Conservation (phyloP, 1,139 yeast genomes). For the Magnusiomyces magnusii region DNA sequence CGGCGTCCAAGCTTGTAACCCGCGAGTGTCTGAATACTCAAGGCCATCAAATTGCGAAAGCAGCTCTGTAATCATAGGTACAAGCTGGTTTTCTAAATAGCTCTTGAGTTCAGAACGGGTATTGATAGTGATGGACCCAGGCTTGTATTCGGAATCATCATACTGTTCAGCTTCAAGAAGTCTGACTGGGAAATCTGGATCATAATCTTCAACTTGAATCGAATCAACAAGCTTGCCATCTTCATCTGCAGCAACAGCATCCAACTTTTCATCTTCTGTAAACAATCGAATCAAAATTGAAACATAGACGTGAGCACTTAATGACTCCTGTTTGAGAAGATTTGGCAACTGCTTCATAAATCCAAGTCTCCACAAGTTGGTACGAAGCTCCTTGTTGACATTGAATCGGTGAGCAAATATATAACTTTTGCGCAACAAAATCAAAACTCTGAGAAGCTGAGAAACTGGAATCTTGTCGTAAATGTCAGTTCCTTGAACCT, state of each 20-base stretch:
- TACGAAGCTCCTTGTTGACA: conserved; percentile 78
- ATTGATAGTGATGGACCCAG: conserved; percentile 2
- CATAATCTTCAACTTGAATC: conserved; percentile 2
- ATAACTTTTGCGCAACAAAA: conserved; percentile 60
- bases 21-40: conserved; percentile 67
- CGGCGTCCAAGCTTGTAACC: conserved; percentile 82
- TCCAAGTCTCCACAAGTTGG: conserved; percentile 84
- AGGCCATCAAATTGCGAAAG: conserved; percentile 61
- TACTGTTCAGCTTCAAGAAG: background rate
- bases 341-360: conserved; percentile 91
- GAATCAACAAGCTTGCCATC: conserved; percentile 13
- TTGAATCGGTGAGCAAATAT: conserved; percentile 80
- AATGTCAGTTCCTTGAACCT: conserved; percentile 35
- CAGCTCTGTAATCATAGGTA: conserved; percentile 66
- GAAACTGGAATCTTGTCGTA: conserved; percentile 61
- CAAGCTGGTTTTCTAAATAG: conserved; percentile 20
- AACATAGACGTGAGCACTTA: conserved; percentile 81
- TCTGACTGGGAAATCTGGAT: background rate
- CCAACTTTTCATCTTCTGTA: conserved; percentile 49
- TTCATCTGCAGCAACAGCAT: conserved; percentile 2
- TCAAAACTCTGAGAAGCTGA: conserved; percentile 52
- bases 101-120: conserved; percentile 11
- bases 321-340: conserved; percentile 81
- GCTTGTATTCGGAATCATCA: background rate
- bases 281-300: conserved; percentile 74